Evolutionary conservation across 1,139 yeast species (phyloP), one percentile per base, ranked within the genome.

Genomic region (Candida sp.): DNA sequence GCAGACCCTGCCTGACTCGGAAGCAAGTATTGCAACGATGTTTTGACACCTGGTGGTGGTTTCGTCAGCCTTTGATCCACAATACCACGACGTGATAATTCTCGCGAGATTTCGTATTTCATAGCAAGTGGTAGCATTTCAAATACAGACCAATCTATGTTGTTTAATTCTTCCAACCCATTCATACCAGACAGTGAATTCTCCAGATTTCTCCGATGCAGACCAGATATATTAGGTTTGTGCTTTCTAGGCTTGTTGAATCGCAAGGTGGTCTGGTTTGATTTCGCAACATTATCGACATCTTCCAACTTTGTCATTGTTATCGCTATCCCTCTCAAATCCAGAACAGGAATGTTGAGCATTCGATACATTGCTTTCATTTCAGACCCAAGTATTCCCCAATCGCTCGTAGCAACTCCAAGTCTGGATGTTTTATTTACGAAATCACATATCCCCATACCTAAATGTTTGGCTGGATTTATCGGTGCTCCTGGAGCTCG

Each of bases 381-480:
- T 54, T 84, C 89, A 3, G 82, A 72, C 0, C 84, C 78, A 3
- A 91, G 63, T 5, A 79, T 61, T 0, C 87, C 87, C 54, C 72
- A 56, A 41, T 84, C 87, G 53, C 79, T 73, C 0, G 95, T 83
- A 1, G 84, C 73, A 0, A 77, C 61, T 0, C 90, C 90, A n/a
- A 89, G 57, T 38, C 72, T 69, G 2, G 85, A 69, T 2, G 84
- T 70, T 52, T 81, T 83, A 42, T 82, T 80, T 21, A 75, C 63
- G 35, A 82, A 71, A 41, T 83, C 88, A 60, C 97, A 89, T 15
- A 60, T 56, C 0, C 99, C 98, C 80, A 86, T 81, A 0, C 99
- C 99, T 55, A 93, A 53, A 60, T 70, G 84, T 56, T 93, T 93
- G 1, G 87, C 77, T 0, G 97, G 88, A 12, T 79, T 79, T 1